Conservation (phyloP, 805 yeast species). For the Brettanomyces sp. region DNA sequence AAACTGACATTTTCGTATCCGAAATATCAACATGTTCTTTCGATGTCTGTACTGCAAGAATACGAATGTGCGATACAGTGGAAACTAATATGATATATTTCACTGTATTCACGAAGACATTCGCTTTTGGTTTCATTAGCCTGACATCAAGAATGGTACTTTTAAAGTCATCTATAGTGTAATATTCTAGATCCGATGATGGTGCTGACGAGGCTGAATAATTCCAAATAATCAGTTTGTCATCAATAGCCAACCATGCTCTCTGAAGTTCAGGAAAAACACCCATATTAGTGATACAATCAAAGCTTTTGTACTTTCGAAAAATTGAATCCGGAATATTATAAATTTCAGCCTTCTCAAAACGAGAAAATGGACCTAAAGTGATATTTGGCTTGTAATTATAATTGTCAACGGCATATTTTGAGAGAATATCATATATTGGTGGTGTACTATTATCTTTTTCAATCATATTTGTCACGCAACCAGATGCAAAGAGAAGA, state of each 20-base stretch:
- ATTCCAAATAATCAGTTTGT: conserved; percentile 80
- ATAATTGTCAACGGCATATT: conserved; percentile 61
- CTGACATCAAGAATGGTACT: conserved; percentile 71
- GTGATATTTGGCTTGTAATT: conserved; percentile 38
- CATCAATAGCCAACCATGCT: conserved; percentile 80
- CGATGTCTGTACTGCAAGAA: conserved; percentile 54
- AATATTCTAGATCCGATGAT: conserved; percentile 49
- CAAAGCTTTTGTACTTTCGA: conserved; percentile 59
- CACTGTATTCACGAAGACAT: conserved; percentile 72
- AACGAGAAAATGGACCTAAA: conserved; percentile 55
- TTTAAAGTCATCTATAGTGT: conserved; percentile 72
- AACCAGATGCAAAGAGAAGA: conserved; percentile 52
- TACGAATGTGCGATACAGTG: conserved; percentile 69
- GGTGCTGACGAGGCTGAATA: conserved; percentile 31
- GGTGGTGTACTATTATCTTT: conserved; percentile 51
- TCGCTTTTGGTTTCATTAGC: conserved; percentile 72
- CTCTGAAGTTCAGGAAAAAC: conserved; percentile 70
- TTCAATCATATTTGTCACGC: conserved; percentile 47
- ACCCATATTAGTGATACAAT: conserved; percentile 70
- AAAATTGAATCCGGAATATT: conserved; percentile 76
- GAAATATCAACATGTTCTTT: conserved; percentile 53
- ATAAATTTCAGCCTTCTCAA: conserved; percentile 58
- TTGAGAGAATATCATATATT: conserved; percentile 45
- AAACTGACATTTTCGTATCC: conserved; percentile 75
- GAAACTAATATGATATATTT: conserved; percentile 65